These are phyloP conservation scores for Leishmania turanica DNA, from an alignment of 208 protist genomes.

Conservation along the genomic window DNA sequence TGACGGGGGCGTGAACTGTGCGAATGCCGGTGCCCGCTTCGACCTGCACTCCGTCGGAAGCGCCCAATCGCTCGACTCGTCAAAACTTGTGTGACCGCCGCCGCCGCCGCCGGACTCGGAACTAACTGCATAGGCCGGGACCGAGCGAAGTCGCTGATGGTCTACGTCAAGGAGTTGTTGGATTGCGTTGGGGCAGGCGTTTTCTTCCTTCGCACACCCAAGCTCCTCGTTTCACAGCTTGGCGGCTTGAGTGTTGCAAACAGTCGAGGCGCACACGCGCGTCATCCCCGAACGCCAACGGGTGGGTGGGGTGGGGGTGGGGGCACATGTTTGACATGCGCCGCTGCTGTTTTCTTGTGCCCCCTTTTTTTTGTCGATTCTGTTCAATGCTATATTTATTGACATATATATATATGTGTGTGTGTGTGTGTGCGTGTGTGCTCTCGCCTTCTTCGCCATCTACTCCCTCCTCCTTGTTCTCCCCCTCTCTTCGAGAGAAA, in stretches of 20 bases:
- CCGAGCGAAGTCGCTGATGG: background rate
- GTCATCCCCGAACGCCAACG: background rate
- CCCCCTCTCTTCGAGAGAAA: background rate
- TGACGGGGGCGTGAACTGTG: background rate
- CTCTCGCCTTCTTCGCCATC: background rate
- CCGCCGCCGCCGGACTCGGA: conserved; percentile 7
- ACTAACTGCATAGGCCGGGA: background rate
- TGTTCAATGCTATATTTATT: background rate
- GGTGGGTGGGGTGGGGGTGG: no score
- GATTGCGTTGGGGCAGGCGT: background rate
- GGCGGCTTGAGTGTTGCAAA: background rate
- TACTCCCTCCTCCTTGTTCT: background rate
- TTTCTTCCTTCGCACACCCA: background rate
- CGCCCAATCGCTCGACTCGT: conserved; percentile 31
- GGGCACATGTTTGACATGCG: background rate
- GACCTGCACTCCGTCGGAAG: conserved; percentile 29
- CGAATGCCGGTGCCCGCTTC: conserved; percentile 15
- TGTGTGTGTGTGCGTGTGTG: background rate
- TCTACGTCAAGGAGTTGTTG: background rate
- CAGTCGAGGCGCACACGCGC: background rate
- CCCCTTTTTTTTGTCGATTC: background rate
- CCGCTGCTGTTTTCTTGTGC: background rate
- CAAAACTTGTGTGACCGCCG: conserved; percentile 10
- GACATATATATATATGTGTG: no score
- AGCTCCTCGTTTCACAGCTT: background rate